Percentiles rank a stretch among this genome's conserved stretches.
Conservation (phyloP, 805 yeast species). For the Candida nemodendra region DNA sequence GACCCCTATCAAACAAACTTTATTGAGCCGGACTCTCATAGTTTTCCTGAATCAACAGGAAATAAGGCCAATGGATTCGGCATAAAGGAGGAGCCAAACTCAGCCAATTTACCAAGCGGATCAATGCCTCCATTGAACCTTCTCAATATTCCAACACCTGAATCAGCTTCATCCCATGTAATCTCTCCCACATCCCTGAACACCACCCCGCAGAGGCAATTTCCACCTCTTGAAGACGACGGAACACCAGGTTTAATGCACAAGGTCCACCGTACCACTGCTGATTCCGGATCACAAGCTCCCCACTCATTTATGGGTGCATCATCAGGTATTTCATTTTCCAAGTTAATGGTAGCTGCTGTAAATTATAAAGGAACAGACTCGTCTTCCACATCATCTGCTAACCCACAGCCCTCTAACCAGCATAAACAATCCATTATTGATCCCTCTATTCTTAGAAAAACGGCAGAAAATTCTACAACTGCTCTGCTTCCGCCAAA, state of each 20-base stretch:
- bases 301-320: slow-evolving; percentile 45
- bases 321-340: slow-evolving; percentile 67
- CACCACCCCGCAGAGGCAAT: not conserved
- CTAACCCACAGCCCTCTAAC: slow-evolving; percentile 2
- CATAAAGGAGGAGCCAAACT: not conserved
- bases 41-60: not conserved
- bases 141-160: not conserved
- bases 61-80: not conserved
- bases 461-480: slow-evolving; percentile 20
- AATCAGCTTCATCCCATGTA: not conserved
- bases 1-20: not conserved
- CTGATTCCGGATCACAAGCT: slow-evolving; percentile 30
- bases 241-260: slow-evolving; percentile 18
- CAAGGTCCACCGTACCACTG: slow-evolving; percentile 28
- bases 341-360: slow-evolving; percentile 75
- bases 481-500: slow-evolving; percentile 68
- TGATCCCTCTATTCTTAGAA: slow-evolving; percentile 31
- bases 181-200: slow-evolving; percentile 2
- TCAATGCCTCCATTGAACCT: not conserved
- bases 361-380: slow-evolving; percentile 48
- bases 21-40: not conserved
- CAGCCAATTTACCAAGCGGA: not conserved
- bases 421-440: slow-evolving; percentile 17
- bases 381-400: slow-evolving; percentile 2
- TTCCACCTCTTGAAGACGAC: not conserved